phyloP scores from a whole-genome alignment of 441 rosid genomes.

The Adansonia rubrostipa region DNA sequence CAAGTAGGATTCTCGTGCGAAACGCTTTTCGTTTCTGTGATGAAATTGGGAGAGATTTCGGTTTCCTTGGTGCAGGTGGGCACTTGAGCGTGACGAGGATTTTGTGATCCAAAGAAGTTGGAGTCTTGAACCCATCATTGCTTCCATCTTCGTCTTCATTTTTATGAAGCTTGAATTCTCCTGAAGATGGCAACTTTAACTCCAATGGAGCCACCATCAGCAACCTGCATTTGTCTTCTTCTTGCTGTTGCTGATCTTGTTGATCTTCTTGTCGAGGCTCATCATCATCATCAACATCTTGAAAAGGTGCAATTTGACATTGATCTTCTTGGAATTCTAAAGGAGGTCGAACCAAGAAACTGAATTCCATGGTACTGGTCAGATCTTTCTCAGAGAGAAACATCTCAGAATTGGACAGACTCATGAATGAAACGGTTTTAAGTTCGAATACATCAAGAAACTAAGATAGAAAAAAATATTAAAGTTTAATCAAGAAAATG shows the following conservation, averaged over 20 bases:
- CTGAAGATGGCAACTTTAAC: conserved; percentile 38
- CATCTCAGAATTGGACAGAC: conserved; percentile 46
- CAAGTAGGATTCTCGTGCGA: conserved; percentile 43
- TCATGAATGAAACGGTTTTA: conserved; percentile 37
- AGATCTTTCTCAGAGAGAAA: conserved; percentile 43
- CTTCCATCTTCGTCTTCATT: conserved; percentile 33
- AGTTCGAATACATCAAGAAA: conserved; percentile 35
- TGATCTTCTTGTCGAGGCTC: neutral
- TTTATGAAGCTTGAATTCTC: conserved; percentile 34
- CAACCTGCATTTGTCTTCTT: conserved; percentile 36
- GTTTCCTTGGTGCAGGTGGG: conserved; percentile 80
- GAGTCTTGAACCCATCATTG: conserved; percentile 62
- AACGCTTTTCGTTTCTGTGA: conserved; percentile 39
- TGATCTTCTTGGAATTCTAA: conserved; percentile 30
- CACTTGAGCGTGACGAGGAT: conserved; percentile 42
- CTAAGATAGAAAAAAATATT: neutral
- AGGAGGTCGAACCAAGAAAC: conserved; percentile 43
- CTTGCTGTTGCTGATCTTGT: neutral
- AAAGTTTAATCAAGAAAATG: neutral
- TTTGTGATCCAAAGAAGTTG: conserved; percentile 52
- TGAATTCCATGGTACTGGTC: conserved; percentile 38
- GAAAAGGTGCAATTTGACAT: conserved; percentile 25
- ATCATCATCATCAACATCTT: conserved; percentile 14
- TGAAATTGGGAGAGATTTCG: conserved; percentile 44
- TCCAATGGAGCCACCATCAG: conserved; percentile 33